A percentile compares a stretch with the other conserved stretches of the same genome.
Conservation (phyloP, 108 stramenopile genomes). For the Fragilaria radians region DNA sequence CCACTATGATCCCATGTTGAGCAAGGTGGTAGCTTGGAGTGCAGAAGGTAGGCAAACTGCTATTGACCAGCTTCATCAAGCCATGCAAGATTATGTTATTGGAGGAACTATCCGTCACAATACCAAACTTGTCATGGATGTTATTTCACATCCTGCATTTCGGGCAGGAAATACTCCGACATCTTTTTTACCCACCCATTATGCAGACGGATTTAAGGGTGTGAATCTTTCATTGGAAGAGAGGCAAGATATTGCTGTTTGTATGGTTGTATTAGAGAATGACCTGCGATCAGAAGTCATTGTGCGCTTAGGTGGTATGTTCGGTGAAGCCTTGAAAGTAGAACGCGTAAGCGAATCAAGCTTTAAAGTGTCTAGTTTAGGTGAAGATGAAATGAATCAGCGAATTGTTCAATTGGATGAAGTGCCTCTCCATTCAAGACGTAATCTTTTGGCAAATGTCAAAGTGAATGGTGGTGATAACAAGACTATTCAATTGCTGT, state of each 20-base stretch:
- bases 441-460: slow-evolving; percentile 3
- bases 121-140: slow-evolving; percentile 68
- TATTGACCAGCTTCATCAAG: slow-evolving; percentile 55
- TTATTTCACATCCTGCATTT: slow-evolving; percentile 74
- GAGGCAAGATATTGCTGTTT: slow-evolving; percentile 48
- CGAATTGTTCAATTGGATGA: neutral
- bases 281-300: slow-evolving; percentile 27
- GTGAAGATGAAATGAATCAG: neutral
- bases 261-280: slow-evolving; percentile 30
- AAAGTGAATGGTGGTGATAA: neutral
- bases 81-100: slow-evolving; percentile 89
- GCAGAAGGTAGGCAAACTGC: slow-evolving; percentile 45
- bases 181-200: slow-evolving; percentile 83
- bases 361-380: slow-evolving; percentile 6
- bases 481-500: neutral
- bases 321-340: slow-evolving; percentile 57
- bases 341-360: slow-evolving; percentile 2
- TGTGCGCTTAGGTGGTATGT: slow-evolving; percentile 68
- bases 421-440: neutral
- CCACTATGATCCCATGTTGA: slow-evolving; percentile 94
- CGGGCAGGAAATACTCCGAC: slow-evolving; percentile 83
- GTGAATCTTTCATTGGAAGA: slow-evolving; percentile 47
- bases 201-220: slow-evolving; percentile 89
- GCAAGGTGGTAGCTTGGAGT: slow-evolving; percentile 84
- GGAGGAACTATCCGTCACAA: slow-evolving; percentile 87